These are phyloP conservation scores for Neolentinus lepideus DNA, from an alignment of 1,284 basidiomycete genomes.

Conservation along the genomic window DNA sequence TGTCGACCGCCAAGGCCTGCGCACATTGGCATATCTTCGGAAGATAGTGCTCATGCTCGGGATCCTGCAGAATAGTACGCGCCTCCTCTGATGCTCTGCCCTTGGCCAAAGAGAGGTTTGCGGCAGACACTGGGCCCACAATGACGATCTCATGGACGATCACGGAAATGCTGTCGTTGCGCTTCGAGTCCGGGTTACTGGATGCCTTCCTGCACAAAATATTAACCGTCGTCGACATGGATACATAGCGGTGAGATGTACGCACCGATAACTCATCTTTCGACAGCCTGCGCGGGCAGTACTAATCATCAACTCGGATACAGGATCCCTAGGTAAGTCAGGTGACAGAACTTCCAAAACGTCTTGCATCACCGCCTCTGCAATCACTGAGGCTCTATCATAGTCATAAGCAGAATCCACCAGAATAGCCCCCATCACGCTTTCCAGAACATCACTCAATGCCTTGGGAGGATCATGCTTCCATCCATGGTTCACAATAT, in stretches of 20 bases:
- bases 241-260: slow-evolving; percentile 7
- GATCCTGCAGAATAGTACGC: slow-evolving; percentile 40
- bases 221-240: neutral
- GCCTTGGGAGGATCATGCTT: slow-evolving; percentile 79
- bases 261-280: slow-evolving; percentile 38
- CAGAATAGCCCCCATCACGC: slow-evolving; percentile 77
- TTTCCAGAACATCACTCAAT: slow-evolving; percentile 73
- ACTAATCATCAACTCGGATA: slow-evolving; percentile 62
- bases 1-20: slow-evolving; percentile 11
- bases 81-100: slow-evolving; percentile 60
- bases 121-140: slow-evolving; percentile 49
- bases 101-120: slow-evolving; percentile 51
- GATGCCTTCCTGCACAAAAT: slow-evolving; percentile 35
- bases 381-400: slow-evolving; percentile 50
- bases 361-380: slow-evolving; percentile 55
- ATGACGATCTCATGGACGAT: slow-evolving; percentile 51
- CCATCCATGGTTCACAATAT: slow-evolving; percentile 67
- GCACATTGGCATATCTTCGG: slow-evolving; percentile 48
- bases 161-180: slow-evolving; percentile 45
- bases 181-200: slow-evolving; percentile 33
- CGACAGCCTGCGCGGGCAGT: slow-evolving; percentile 47
- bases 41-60: slow-evolving; percentile 34
- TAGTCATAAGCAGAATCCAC: slow-evolving; percentile 75
- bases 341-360: slow-evolving; percentile 51
- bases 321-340: slow-evolving; percentile 55